Percentiles rank a stretch among this genome's conserved stretches.
Evolutionary conservation across 306 rosid genomes (phyloP).

Genomic region (Malus orientalis): DNA sequence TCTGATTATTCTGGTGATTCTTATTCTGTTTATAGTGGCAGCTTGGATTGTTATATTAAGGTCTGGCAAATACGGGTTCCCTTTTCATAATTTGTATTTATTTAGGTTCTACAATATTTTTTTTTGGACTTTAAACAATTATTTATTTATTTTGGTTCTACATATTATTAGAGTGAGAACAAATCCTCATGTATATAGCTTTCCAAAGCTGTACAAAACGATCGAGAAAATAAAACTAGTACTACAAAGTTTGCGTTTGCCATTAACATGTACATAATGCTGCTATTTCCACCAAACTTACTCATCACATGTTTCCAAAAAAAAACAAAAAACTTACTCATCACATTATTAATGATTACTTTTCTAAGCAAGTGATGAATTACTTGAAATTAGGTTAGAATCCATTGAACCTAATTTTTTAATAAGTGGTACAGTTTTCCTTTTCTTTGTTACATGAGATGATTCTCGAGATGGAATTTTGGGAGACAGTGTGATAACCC

Average conservation of each 20-base stretch:
- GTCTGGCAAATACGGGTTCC: constrained; percentile 47
- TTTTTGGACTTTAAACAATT: too few relatives aligned
- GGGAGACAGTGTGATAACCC: background rate
- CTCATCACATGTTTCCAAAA: too few relatives aligned
- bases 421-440: background rate
- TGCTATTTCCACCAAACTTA: too few relatives aligned
- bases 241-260: background rate
- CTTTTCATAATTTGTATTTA: background rate
- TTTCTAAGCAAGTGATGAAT: background rate
- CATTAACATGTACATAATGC: too few relatives aligned
- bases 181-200: too few relatives aligned
- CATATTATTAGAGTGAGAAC: too few relatives aligned
- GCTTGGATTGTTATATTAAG: constrained; percentile 57
- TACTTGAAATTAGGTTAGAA: background rate
- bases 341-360: background rate
- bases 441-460: background rate
- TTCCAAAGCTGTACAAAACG: too few relatives aligned
- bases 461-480: background rate
- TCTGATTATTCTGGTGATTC: constrained; percentile 3
- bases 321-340: too few relatives aligned
- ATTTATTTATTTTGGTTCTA: too few relatives aligned
- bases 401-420: background rate
- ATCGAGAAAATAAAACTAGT: too few relatives aligned
- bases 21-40: constrained; percentile 51
- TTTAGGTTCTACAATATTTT: too few relatives aligned